Base-by-base conservation (phyloP, 768 basidiomycete genomes). In the Phanerochaete sordida region DNA sequence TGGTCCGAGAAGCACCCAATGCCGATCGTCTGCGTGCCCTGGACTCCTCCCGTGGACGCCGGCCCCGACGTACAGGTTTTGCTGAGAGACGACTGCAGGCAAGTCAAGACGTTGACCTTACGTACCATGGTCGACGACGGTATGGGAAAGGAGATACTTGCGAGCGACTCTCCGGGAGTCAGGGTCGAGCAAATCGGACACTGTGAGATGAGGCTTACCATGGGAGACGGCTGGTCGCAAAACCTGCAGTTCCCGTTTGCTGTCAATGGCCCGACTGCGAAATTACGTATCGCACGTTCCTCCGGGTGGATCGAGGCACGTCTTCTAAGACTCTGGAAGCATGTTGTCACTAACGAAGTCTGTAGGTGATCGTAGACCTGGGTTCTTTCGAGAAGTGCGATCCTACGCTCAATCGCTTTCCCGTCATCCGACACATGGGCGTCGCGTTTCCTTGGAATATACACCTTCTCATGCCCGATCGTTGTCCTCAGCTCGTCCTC, bases 291-390 rank as follows among this genome's bases (percentile, higher is more conserved):
- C 8, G 56, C 56, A 8, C 21, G 56, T n/a, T 23, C 30, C 26
- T 57, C 56, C 3, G 23, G 39, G 11, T 57, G 56, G 56, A 35
- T 57, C 23, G 56, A 57, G 45, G 56, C 47, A 26, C 23, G 45
- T 46, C 16, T 56, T 51, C 26, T 19, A 6, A n/a, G n/a, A 7
- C 9, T 35, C 7, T 21, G 6, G 5, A 6, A n/a, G 19, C 6
- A 6, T 26, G 26, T 47, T 6, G 6, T 19, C 26, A 47, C 33
- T n/a, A 15, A 16, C 11, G 9, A 33, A 2, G 19, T 12, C 21
- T 19, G 16, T 12, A 47, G 56, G 43, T 57, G 3, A 19, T 46
- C 45, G 56, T 46, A 13, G 39, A 39, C 6, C 27, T 28, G 30
- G 28, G 28, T 23, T 3, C 3, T 5, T 23, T 57, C 15, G 39